Base-by-base conservation (phyloP, 257 asterid genomes). In the Agastache rugosa region DNA sequence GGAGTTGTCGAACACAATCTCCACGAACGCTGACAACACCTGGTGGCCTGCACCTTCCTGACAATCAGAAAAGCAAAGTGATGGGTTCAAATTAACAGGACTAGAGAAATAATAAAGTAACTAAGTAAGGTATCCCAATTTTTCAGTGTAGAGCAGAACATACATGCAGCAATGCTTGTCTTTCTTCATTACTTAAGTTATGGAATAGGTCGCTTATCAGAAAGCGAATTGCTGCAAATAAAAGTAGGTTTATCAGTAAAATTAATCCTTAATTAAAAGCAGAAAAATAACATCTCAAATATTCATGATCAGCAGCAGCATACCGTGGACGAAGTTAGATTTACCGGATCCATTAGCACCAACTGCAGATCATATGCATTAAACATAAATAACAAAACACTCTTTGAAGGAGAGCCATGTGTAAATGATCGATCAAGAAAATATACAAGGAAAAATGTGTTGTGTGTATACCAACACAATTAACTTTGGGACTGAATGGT, bases 41-140 rank as follows among this genome's bases (percentile, higher is more conserved):
- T 87, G 98, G 82, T 92, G 98, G 31, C 99, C 99, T 20, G 97
- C 93, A 75, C 99, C 99, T 90, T 95, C 99, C 99, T 95, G 89
- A 35, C 37, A 65, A 63, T 48, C 39, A 39, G 39, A 79, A 60
- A 85, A 70, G 54, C 16, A 77, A 62, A 47, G 55, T 53, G 15
- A 42, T 67, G 25, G 48, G 61, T 48, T 47, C 45, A 75, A 60
- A 45, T 67, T 48, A 51, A 67, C 35, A 34, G 37, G 60, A 55
- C 4, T 67, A 16, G 61, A 42, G 39, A 42, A 47, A 23, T 23
- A 19, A n/a, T n/a, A n/a, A n/a, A n/a, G n/a, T n/a, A n/a, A n/a
- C n/a, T n/a, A 62, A 64, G 58, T 20, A 58, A 54, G 16, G 63
- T 62, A 66, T 23, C 35, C 68, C 16, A 22, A 34, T 39, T 70